Conservation (phyloP, 495 filamentous ascomycete species). For the Aspergillus taichungensis region DNA sequence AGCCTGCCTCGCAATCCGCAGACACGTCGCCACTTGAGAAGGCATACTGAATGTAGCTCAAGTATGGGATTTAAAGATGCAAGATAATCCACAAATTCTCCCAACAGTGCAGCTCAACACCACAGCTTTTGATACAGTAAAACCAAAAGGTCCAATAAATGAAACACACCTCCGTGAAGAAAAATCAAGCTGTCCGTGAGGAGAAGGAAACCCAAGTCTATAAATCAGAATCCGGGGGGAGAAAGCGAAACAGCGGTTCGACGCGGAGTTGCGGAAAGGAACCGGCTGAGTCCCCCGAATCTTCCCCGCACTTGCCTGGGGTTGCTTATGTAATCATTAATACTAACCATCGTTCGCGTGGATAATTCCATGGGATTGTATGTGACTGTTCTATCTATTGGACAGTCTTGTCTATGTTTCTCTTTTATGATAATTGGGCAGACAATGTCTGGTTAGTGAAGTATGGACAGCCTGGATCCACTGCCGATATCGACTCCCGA, state of each 20-base stretch:
- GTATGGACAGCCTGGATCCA: not conserved
- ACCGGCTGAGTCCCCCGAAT: constrained; percentile 5
- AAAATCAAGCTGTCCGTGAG: not conserved
- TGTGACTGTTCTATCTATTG: too few relatives aligned
- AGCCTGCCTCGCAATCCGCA: constrained; percentile 37
- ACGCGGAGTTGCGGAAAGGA: constrained; percentile 9
- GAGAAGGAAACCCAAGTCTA: not conserved
- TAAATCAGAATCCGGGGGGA: not conserved
- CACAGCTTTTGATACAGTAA: too few relatives aligned
- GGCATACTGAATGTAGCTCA: constrained; percentile 23
- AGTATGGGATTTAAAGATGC: not conserved
- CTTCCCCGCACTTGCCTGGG: constrained; percentile 3
- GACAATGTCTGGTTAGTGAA: too few relatives aligned
- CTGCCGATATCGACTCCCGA: constrained; percentile 8
- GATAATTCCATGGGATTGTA: too few relatives aligned
- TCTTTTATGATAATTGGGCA: too few relatives aligned
- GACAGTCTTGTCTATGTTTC: too few relatives aligned
- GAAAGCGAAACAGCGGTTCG: not conserved
- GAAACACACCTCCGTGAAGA: too few relatives aligned
- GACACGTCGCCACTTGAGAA: constrained; percentile 35
- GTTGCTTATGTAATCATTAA: not conserved
- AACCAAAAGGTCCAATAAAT: too few relatives aligned
- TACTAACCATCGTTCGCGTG: not conserved
- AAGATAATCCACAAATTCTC: too few relatives aligned
- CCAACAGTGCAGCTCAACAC: too few relatives aligned